Percentiles rank a stretch among this genome's conserved stretches.
These are phyloP conservation scores for Xylaria bambusicola DNA, from an alignment of 495 filamentous ascomycete genomes.

Conservation along the genomic window DNA sequence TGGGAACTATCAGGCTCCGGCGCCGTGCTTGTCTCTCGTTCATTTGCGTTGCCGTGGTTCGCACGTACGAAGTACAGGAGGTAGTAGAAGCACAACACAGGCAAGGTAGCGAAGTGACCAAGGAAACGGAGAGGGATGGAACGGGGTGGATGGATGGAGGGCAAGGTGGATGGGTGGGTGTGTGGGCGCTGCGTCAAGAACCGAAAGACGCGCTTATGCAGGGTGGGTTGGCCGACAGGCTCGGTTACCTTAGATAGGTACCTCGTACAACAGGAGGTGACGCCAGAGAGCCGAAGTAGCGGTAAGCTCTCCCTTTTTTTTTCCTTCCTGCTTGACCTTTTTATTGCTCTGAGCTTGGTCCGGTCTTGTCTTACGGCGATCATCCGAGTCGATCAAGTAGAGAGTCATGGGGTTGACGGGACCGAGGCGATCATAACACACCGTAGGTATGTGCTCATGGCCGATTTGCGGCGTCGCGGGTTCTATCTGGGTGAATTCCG, in stretches of 20 bases:
- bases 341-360: too few species aligned
- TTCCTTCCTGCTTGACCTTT: too few species aligned
- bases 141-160: too few species aligned
- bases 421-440: too few species aligned
- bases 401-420: not conserved
- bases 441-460: not conserved
- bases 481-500: not conserved
- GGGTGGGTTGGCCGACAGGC: conserved; percentile 8
- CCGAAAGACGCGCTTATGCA: conserved; percentile 20
- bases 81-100: not conserved
- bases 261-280: not conserved
- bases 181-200: conserved; percentile 15
- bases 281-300: conserved; percentile 13
- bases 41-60: not conserved
- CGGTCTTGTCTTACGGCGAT: conserved; percentile 13
- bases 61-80: too few species aligned
- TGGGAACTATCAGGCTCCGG: conserved; percentile 9
- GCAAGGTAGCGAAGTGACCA: not conserved
- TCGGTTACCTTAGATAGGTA: conserved; percentile 13
- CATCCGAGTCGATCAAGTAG: conserved; percentile 10
- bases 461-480: not conserved
- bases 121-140: too few species aligned
- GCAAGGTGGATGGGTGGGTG: too few species aligned
- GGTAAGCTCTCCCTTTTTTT: too few species aligned
- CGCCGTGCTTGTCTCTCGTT: not conserved